A percentile compares a stretch with the other conserved stretches of the same genome.
Evolutionary conservation across 805 yeast species (phyloP).

Genomic region (Candida fluviatilis): DNA sequence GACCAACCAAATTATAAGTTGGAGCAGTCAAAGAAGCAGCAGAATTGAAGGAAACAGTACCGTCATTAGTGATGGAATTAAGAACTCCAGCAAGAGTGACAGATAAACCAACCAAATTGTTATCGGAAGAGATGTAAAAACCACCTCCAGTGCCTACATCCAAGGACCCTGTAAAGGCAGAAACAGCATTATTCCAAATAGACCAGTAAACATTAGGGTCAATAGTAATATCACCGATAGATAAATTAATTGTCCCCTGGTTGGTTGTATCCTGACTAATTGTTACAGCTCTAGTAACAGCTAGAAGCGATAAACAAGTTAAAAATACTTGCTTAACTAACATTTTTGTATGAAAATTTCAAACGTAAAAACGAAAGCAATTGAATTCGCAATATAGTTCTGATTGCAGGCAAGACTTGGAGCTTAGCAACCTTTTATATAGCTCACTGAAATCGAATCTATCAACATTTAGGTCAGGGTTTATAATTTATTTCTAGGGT

Average conservation of each 20-base stretch:
- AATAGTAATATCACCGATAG: slow-evolving; percentile 8
- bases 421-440: too few relatives aligned
- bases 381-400: too few relatives aligned
- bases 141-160: slow-evolving; percentile 11
- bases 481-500: too few relatives aligned
- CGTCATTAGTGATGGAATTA: slow-evolving; percentile 15
- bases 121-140: slow-evolving; percentile 13
- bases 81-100: slow-evolving; percentile 9
- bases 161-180: slow-evolving; percentile 11
- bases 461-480: too few relatives aligned
- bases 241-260: slow-evolving; percentile 1
- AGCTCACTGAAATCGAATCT: too few relatives aligned
- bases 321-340: slow-evolving; percentile 10
- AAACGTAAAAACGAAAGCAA: too few relatives aligned
- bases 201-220: slow-evolving; percentile 14
- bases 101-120: slow-evolving; percentile 10
- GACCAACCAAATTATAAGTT: slow-evolving; percentile 7
- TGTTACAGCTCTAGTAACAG: not conserved
- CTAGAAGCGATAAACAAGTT: not conserved
- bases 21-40: slow-evolving; percentile 11
- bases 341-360: not conserved
- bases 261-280: slow-evolving; percentile 2
- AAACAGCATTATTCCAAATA: slow-evolving; percentile 11
- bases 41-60: slow-evolving; percentile 17
- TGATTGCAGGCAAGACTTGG: too few relatives aligned